A percentile compares a stretch with the other conserved stretches of the same genome.
These are phyloP conservation scores for Climacium dendroides DNA, from an alignment of 225 moss, liverwort and hornwort species.

Conservation along the genomic window DNA sequence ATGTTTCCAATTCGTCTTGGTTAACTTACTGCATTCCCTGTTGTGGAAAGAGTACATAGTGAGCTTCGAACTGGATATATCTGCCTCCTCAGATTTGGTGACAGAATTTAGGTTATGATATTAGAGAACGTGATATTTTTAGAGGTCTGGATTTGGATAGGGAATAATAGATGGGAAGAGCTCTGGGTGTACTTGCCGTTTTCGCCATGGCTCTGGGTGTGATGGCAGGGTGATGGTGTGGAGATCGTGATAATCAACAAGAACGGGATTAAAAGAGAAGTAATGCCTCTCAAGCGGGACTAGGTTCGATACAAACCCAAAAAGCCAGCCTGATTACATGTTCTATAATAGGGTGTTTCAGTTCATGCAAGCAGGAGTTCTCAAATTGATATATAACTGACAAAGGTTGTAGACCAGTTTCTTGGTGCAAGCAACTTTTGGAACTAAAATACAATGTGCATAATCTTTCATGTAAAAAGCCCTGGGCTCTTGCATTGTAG, in stretches of 20 bases:
- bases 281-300: slow-evolving; percentile 25
- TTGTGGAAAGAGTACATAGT: neutral
- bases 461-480: neutral
- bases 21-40: neutral
- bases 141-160: neutral
- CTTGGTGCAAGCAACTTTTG: neutral
- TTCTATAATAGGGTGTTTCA: neutral
- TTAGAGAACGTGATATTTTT: neutral
- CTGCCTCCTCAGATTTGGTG: too few species aligned
- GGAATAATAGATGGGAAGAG: neutral
- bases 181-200: neutral
- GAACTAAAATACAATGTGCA: neutral
- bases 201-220: neutral
- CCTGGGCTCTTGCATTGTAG: neutral
- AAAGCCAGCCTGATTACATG: neutral
- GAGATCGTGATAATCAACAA: slow-evolving; percentile 29
- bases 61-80: neutral
- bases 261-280: slow-evolving; percentile 11
- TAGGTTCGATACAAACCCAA: neutral
- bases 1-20: neutral
- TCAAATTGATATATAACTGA: neutral
- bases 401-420: neutral
- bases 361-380: neutral
- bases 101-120: neutral
- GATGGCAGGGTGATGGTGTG: slow-evolving; percentile 25